These are phyloP conservation scores for Xylariaceae sp. DNA, from an alignment of 2,329 filamentous ascomycete genomes.

Conservation along the genomic window DNA sequence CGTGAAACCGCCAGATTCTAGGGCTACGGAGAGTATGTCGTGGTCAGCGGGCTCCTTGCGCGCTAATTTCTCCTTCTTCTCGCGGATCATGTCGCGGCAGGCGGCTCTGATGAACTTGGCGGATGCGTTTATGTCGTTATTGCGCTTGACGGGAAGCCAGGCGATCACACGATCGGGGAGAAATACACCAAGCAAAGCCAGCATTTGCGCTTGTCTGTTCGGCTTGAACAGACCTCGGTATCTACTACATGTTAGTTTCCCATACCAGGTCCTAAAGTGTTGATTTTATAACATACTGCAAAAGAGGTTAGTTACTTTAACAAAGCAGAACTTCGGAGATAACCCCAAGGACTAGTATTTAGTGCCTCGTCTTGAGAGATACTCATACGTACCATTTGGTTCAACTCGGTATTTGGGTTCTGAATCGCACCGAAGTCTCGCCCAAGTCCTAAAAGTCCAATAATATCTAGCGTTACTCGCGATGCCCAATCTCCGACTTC, in stretches of 20 bases:
- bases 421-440: constrained; percentile 69
- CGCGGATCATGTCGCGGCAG: constrained; percentile 67
- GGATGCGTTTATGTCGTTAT: constrained; percentile 63
- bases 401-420: constrained; percentile 62
- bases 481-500: constrained; percentile 67
- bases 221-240: constrained; percentile 62
- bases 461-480: constrained; percentile 73
- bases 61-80: constrained; percentile 63
- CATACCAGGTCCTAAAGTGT: no score
- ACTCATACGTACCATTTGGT: no score
- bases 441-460: constrained; percentile 72
- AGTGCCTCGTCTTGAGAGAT: no score
- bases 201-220: constrained; percentile 51
- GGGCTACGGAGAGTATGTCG: constrained; percentile 43
- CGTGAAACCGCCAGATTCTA: constrained; percentile 42
- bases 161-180: constrained; percentile 64
- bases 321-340: no score
- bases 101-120: constrained; percentile 63
- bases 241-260: no score
- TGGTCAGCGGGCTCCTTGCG: constrained; percentile 45
- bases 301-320: no score
- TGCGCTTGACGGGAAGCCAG: constrained; percentile 70
- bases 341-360: no score
- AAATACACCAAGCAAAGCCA: constrained; percentile 63
- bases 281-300: no score